Evolutionary conservation across 1,284 basidiomycete genomes (phyloP).

Genomic region (Ustilago xerochloae): DNA sequence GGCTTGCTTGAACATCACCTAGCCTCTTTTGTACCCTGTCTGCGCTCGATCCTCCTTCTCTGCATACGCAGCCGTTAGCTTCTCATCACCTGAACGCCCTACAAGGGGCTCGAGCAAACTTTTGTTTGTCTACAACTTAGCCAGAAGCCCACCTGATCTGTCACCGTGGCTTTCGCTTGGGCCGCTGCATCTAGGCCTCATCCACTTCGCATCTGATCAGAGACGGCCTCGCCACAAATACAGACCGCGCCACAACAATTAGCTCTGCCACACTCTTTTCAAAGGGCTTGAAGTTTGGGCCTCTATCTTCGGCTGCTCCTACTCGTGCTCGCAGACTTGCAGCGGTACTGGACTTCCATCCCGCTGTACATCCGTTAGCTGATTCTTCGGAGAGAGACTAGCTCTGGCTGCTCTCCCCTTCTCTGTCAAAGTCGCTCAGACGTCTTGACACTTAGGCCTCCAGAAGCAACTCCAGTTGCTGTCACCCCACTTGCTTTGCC

Average conservation of each 20-base stretch:
- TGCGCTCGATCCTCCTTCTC: conserved; percentile 6
- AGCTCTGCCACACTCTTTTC: not conserved
- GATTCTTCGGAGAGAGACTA: not conserved
- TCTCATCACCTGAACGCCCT: not conserved
- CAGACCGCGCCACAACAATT: not conserved
- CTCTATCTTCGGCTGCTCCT: not conserved
- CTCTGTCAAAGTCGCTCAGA: conserved; percentile 7
- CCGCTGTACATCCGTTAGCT: not conserved
- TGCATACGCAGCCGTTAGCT: not conserved
- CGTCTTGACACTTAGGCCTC: conserved; percentile 7
- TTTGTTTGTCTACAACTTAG: too few species aligned
- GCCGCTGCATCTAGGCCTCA: not conserved
- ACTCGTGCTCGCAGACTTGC: not conserved
- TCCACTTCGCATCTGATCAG: not conserved
- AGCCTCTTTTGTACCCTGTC: not conserved
- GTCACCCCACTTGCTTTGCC: not conserved
- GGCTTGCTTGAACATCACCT: not conserved
- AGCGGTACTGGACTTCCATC: not conserved
- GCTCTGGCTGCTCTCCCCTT: not conserved
- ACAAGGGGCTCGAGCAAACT: not conserved
- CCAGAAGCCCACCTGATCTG: not conserved
- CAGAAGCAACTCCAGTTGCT: conserved; percentile 19
- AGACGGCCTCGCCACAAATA: conserved; percentile 5
- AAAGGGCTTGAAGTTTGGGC: not conserved
- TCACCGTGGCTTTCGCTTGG: conserved; percentile 3